Evolutionary conservation across 1,284 basidiomycete genomes (phyloP), one percentile per base, ranked within the genome.

Genomic region (Cryptococcus sp.): DNA sequence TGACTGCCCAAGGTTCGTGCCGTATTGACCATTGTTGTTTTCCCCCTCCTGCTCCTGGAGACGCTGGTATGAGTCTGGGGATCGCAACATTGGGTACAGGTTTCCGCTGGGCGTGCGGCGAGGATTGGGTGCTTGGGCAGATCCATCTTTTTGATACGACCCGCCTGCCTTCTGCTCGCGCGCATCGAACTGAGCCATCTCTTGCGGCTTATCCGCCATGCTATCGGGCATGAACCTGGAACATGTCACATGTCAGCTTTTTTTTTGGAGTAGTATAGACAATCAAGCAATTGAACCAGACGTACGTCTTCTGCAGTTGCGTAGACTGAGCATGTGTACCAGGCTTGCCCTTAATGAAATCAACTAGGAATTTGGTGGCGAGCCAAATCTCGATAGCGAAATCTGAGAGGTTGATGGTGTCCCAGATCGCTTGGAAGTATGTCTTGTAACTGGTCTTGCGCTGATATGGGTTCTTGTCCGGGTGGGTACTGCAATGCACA

Each of bases 381-480:
- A 79, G 75, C 46, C 68, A 74, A 23, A 90, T 89, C 75, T 91
- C 89, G 39, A 74, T 51, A 3, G 73, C 66, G 67, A 90, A 89
- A 71, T 90, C 89, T 59, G 87, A 77, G 65, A 83, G 86, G 75
- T 92, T 91, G 72, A 92, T 83, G 50, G 88, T 87, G 69, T 93
- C 88, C 84, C 83, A 86, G 16, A 93, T 76, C 0, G 90, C 68
- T 38, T 63, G 63, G 34, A 58, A 66, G 84, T 54, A 74, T 1
- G 69, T 66, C 41, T 62, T 69, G 25, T 64, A 65, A 1, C 54
- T 52, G 0, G 61, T 64, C 19, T 57, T 50, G 4, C 63, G 57
- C 20, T 59, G 59, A 20, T 59, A 46, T 1, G 65, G 63, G 20
- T 67, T 66, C 22, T 64, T 58, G 0, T 41, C 38, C 1, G 53